Conservation (phyloP, 148 eudicot species). For the Chenopodium quinoa region DNA sequence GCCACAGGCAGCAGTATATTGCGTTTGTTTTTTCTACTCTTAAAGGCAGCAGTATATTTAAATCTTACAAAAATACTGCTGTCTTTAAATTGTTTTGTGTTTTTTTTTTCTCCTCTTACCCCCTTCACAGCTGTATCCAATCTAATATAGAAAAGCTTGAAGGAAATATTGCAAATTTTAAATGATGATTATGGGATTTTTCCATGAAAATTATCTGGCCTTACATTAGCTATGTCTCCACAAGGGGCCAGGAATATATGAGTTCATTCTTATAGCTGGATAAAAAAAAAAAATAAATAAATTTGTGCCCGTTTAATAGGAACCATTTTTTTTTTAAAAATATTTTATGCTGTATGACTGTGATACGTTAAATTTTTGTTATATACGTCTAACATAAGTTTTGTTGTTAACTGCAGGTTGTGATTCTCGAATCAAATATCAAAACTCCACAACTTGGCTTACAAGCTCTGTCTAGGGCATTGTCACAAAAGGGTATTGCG, state of each 20-base stretch:
- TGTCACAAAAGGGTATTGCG: constrained; percentile 81
- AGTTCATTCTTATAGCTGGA: not conserved
- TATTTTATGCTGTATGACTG: not conserved
- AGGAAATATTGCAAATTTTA: not conserved
- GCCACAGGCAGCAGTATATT: too few species aligned
- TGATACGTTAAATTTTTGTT: not conserved
- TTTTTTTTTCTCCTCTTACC: not conserved
- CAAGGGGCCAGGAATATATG: not conserved
- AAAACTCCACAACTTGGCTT: constrained; percentile 77
- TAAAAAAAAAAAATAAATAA: not conserved
- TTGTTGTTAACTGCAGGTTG: constrained; percentile 56
- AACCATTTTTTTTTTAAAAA: not conserved
- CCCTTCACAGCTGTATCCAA: not conserved
- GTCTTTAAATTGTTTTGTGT: not conserved
- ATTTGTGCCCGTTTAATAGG: not conserved
- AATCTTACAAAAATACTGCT: not conserved
- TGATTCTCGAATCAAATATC: constrained; percentile 80
- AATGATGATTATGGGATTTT: not conserved
- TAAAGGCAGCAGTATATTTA: too few species aligned
- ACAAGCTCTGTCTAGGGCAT: constrained; percentile 85
- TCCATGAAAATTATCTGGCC: not conserved
- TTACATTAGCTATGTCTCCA: not conserved
- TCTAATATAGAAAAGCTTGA: not conserved
- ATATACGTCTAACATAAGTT: not conserved
- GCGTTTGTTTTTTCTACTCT: too few species aligned